Evolutionary conservation across 371 early-diverging fungal species (phyloP).

Genomic region (Mucor racemosus): DNA sequence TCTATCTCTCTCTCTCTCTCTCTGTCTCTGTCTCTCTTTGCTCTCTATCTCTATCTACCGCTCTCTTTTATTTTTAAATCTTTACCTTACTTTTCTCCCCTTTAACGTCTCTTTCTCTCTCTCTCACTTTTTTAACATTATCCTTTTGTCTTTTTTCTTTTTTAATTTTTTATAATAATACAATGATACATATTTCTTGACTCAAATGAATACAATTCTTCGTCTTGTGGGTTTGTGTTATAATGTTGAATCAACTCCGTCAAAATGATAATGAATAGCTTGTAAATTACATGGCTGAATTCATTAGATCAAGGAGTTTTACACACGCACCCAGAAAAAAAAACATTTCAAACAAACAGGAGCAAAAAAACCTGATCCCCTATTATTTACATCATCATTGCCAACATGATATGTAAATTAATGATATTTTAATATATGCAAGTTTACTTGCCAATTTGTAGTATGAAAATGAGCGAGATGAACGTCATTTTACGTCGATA

Average conservation of each 20-base stretch:
- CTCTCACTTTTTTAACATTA: not conserved
- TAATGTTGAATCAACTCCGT: constrained; percentile 3
- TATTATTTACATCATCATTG: not conserved
- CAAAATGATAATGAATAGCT: not conserved
- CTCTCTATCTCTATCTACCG: not conserved
- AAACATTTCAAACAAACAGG: not conserved
- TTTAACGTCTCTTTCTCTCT: not conserved
- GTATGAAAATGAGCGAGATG: not conserved
- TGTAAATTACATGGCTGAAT: constrained; percentile 2
- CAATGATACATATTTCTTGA: constrained; percentile 5
- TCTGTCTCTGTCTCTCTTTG: too few relatives aligned
- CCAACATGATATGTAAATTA: not conserved
- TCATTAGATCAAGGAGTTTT: constrained; percentile 2
- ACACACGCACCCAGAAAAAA: not conserved
- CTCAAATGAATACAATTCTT: not conserved
- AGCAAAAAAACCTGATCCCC: not conserved
- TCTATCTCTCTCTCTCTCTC: not conserved
- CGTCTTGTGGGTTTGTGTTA: not conserved
- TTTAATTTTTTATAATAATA: constrained; percentile 3
- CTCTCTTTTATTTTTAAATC: not conserved
- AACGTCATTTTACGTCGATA: not conserved
- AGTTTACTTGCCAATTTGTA: not conserved
- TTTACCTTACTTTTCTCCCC: not conserved
- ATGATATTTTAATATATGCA: not conserved
- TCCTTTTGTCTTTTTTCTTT: not conserved